These are phyloP conservation scores for Dichotomocladium elegans DNA, from an alignment of 371 early-diverging fungal species.

Conservation along the genomic window DNA sequence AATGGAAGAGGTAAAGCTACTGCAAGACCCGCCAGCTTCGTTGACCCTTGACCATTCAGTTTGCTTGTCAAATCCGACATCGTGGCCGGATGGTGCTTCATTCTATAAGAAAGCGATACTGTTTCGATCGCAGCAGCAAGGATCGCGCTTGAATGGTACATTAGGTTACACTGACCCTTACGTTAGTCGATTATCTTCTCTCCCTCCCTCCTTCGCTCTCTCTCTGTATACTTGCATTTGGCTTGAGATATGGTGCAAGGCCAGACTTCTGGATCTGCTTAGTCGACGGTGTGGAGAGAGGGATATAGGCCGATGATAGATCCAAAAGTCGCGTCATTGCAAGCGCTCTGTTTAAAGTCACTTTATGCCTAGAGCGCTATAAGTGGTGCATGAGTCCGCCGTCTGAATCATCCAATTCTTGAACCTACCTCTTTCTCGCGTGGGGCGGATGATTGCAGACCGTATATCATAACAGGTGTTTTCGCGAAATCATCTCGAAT, in stretches of 20 bases:
- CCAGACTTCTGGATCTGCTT: conserved; percentile 19
- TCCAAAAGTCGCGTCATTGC: conserved; percentile 44
- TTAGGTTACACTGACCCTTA: conserved; percentile 24
- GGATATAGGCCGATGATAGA: conserved; percentile 55
- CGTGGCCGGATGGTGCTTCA: conserved; percentile 31
- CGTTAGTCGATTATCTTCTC: not conserved
- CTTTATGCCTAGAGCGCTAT: conserved; percentile 36
- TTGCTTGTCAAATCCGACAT: conserved; percentile 39
- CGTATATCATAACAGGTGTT: conserved; percentile 64
- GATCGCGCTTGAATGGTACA: conserved; percentile 67
- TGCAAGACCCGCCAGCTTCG: conserved; percentile 41
- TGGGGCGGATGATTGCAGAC: conserved; percentile 25
- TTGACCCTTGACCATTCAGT: conserved; percentile 47
- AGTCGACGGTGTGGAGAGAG: conserved; percentile 39
- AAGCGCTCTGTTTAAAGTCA: conserved; percentile 45
- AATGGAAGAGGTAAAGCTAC: conserved; percentile 48
- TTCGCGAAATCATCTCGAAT: conserved; percentile 80
- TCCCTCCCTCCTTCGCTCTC: not conserved
- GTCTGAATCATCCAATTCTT: not conserved
- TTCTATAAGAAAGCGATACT: conserved; percentile 40
- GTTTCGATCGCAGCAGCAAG: conserved; percentile 66
- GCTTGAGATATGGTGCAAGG: conserved; percentile 20
- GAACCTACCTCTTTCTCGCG: conserved; percentile 27
- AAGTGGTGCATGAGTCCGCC: not conserved
- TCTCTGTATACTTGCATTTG: conserved; percentile 14